Percentiles rank a stretch among this genome's conserved stretches.
These are phyloP conservation scores for Cyberlindnera xylosilytica DNA, from an alignment of 805 yeast genomes.

Conservation along the genomic window DNA sequence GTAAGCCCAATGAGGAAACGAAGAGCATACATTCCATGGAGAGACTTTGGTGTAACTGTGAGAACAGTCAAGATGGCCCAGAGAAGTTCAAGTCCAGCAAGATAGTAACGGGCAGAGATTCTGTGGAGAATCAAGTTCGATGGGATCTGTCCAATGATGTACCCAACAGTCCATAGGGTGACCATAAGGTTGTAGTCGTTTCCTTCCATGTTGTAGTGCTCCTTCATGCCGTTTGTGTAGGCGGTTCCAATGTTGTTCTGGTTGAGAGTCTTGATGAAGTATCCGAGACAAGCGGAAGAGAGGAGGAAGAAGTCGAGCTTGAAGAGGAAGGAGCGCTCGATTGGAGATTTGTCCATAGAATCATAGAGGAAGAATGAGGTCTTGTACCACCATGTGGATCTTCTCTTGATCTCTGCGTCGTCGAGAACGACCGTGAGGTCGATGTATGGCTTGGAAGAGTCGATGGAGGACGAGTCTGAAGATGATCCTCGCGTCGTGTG, in stretches of 20 bases:
- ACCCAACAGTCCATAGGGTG: constrained; percentile 49
- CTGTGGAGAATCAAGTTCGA: constrained; percentile 41
- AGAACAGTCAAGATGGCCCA: constrained; percentile 42
- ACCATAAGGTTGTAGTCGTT: constrained; percentile 42
- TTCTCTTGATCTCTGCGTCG: constrained; percentile 12
- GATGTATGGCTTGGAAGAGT: constrained; percentile 15
- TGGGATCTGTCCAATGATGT: constrained; percentile 49
- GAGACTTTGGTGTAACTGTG: constrained; percentile 29
- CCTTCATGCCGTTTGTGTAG: constrained; percentile 46
- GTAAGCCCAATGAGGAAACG: constrained; percentile 42
- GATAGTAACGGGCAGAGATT: constrained; percentile 41
- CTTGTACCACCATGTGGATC: constrained; percentile 14
- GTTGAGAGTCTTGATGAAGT: constrained; percentile 43
- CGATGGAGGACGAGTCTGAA: not conserved
- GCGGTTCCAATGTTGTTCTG: constrained; percentile 43
- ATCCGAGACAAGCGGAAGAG: constrained; percentile 41
- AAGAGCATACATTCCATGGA: constrained; percentile 31
- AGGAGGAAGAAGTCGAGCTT: constrained; percentile 39
- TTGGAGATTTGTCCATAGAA: constrained; percentile 33
- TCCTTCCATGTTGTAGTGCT: constrained; percentile 37
- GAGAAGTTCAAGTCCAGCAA: constrained; percentile 41
- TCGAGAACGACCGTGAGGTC: constrained; percentile 12
- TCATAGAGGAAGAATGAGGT: constrained; percentile 26
- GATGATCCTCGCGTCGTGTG: not conserved
- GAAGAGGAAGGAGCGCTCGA: constrained; percentile 32